phyloP scores from a whole-genome alignment of 805 yeast genomes.

The Lipomyces chichibuensis region DNA sequence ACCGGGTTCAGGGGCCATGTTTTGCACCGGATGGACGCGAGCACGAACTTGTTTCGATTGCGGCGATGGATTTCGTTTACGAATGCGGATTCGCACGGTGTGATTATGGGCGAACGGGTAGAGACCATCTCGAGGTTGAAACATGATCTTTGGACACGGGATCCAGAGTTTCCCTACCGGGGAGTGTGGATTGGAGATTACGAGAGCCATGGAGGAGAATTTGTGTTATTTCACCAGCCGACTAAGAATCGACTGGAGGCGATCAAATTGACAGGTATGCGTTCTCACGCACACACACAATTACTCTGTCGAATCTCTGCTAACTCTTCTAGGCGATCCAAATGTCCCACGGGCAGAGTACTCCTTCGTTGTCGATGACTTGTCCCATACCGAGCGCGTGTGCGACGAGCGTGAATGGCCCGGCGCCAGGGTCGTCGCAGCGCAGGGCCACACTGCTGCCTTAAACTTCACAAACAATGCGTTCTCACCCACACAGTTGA shows the following conservation, averaged over 20 bases:
- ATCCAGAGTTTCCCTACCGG: conserved; percentile 33
- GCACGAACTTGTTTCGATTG: conserved; percentile 32
- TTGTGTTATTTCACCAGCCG: conserved; percentile 39
- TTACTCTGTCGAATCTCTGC: background rate
- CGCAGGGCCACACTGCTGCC: conserved; percentile 32
- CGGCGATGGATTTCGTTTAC: conserved; percentile 27
- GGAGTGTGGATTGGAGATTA: conserved; percentile 41
- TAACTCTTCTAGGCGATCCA: conserved; percentile 22
- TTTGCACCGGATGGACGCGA: conserved; percentile 26
- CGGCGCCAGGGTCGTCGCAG: conserved; percentile 33
- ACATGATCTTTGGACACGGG: conserved; percentile 14
- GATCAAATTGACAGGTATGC: conserved; percentile 37
- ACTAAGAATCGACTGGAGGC: conserved; percentile 38
- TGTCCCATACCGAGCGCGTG: conserved; percentile 29
- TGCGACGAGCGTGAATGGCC: conserved; percentile 32
- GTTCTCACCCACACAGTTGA: conserved; percentile 27
- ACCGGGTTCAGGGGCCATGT: conserved; percentile 36
- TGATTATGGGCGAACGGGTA: conserved; percentile 32
- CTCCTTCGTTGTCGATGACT: conserved; percentile 38
- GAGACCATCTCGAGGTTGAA: conserved; percentile 38
- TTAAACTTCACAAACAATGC: conserved; percentile 24
- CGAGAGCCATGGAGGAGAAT: conserved; percentile 34
- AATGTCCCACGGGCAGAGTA: conserved; percentile 40
- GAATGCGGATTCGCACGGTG: conserved; percentile 10
- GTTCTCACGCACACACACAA: background rate